Conservation (phyloP, 306 rosid species). For the Vigna angularis region DNA sequence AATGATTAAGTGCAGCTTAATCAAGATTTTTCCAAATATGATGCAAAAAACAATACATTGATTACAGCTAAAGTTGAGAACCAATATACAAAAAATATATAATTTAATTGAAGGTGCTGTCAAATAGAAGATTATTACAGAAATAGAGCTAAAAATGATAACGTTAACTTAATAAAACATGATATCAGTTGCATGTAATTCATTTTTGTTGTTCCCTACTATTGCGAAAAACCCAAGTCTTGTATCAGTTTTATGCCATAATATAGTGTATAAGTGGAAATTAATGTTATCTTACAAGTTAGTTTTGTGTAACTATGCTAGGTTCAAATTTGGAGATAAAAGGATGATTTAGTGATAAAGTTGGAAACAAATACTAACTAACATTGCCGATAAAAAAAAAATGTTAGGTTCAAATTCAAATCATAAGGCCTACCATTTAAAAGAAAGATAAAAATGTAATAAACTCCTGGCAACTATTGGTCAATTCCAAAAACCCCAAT, state of each 20-base stretch:
- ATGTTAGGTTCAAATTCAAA: not conserved
- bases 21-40: conserved; percentile 1
- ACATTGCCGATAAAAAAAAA: no score
- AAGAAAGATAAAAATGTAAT: conserved; percentile 27
- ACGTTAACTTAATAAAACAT: not conserved
- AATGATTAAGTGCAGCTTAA: not conserved
- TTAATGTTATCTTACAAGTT: not conserved
- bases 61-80: conserved; percentile 4
- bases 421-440: not conserved
- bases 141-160: conserved; percentile 6
- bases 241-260: not conserved
- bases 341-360: no score
- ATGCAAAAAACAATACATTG: not conserved
- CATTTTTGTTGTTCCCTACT: conserved; percentile 23
- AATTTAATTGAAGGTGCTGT: conserved; percentile 26
- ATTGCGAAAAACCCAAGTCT: no score
- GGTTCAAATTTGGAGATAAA: not conserved
- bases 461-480: not conserved
- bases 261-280: no score
- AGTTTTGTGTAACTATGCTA: no score
- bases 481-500: not conserved
- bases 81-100: conserved; percentile 9
- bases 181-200: not conserved
- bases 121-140: conserved; percentile 13
- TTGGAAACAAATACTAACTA: no score